Base-by-base conservation (phyloP, 2,329 filamentous ascomycete genomes). In the Helotiales sp. region DNA sequence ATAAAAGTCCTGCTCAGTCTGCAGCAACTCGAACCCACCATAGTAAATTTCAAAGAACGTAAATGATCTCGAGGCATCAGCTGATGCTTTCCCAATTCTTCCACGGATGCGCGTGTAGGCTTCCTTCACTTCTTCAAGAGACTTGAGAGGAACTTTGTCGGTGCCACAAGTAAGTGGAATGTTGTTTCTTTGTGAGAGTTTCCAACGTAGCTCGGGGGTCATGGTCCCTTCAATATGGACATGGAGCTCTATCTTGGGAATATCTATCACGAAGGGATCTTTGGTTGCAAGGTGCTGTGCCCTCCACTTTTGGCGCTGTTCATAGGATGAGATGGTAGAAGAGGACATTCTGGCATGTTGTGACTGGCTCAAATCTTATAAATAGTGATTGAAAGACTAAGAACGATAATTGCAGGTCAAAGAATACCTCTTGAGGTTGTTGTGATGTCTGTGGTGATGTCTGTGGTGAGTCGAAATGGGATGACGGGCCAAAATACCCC, bases 241-340 rank as follows among this genome's bases (percentile, higher is more conserved):
- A 74, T 92, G 89, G 69, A 92, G 88, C 72, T 93, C 89, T 73
- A 86, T 88, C 77, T 92, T 92, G 61, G 89, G 89, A 25, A 92
- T 79, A 30, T 78, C 78, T 48, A 74, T 71, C 42, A 91, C 77
- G 69, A 90, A 84, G 36, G 75, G 71, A 73, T 62, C 53, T 31
- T 59, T 51, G 40, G 47, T 52, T 19, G 9, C 38, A 12, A 63
- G 42, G 17, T 59, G 54, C 9, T 40, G 50, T 5, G 31, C 12
- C 48, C 54, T 48, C 42, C 46, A 58, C 30, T 63, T 47, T 49
- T 54, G 59, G 15, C 61, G 58, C 29, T 59, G 33, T 17, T 55
- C 47, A 24, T 55, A 58, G 9, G 54, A 54, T 53, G 59, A 58
- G 2, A 55, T 27, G n/a, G 17, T 13, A n/a, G 12, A 33, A 9